Conservation (phyloP, 352 stramenopile genomes). For the Globisporangium orthogonon region DNA sequence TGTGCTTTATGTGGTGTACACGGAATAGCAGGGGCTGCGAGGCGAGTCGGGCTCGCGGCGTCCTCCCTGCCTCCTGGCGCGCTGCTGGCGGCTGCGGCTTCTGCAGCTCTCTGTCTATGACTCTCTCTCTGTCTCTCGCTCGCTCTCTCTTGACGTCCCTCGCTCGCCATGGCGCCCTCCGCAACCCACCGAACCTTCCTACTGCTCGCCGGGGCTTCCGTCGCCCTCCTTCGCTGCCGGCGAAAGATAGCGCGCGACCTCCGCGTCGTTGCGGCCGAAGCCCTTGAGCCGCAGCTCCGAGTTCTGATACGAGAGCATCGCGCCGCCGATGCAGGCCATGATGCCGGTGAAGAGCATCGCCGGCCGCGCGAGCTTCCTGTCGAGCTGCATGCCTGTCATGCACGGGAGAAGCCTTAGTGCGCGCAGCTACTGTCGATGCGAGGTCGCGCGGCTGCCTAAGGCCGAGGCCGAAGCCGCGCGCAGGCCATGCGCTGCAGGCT, state of each 20-base stretch:
- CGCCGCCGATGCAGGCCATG: conserved; percentile 47
- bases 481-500: background rate
- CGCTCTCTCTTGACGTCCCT: too few relatives aligned
- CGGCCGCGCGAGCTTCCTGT: conserved; percentile 45
- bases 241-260: conserved; percentile 50
- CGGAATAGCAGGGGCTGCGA: too few relatives aligned
- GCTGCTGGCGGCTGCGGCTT: too few relatives aligned
- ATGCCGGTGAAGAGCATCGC: conserved; percentile 77
- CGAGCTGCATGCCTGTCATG: conserved; percentile 43
- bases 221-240: conserved; percentile 7
- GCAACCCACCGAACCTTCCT: background rate
- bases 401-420: background rate
- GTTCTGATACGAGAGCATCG: conserved; percentile 75
- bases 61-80: too few relatives aligned
- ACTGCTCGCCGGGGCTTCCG: background rate
- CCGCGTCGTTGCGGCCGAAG: conserved; percentile 65
- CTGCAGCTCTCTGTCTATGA: background rate
- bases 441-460: too few relatives aligned
- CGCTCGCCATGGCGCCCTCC: too few relatives aligned
- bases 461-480: too few relatives aligned
- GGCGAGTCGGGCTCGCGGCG: too few relatives aligned
- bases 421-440: too few relatives aligned
- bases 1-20: too few relatives aligned
- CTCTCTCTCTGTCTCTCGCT: background rate
- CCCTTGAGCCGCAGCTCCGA: conserved; percentile 69